Base-by-base conservation (phyloP, 768 basidiomycete genomes). In the Tricholoma furcatifolium region DNA sequence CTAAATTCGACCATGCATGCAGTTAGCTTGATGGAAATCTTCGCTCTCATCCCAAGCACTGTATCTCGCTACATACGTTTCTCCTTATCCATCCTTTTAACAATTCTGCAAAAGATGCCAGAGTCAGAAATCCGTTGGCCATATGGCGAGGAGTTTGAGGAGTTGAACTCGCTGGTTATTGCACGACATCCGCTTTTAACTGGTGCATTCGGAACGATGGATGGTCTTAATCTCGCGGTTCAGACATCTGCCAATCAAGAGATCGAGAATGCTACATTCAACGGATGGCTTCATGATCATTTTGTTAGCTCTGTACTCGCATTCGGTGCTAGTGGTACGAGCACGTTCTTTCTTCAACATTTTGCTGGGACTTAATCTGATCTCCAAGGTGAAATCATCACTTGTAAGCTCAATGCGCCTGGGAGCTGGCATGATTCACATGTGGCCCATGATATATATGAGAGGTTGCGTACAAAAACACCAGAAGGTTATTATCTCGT, bases 341-440 rank as follows among this genome's bases (percentile, higher is more conserved):
- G 6, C n/a, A n/a, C n/a, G n/a, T n/a, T n/a, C n/a, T n/a, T n/a
- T n/a, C n/a, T n/a, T n/a, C n/a, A n/a, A n/a, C n/a, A n/a, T n/a
- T n/a, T n/a, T n/a, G n/a, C n/a, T n/a, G n/a, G n/a, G n/a, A 38
- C 12, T 48, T 48, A n/a, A 7, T 50, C 2, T 21, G 14, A 6
- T n/a, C n/a, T n/a, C n/a, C n/a, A n/a, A 78, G 76, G 74, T 7
- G 46, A 54, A 6, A 66, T 78, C 7, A 70, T 78, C 61, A 63
- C 59, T 7, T 60, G 57, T 8, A 57, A 61, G 18, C 43, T 72
- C 12, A 79, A 79, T 62, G 65, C 69, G 1, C 77, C 76, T 0
- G 74, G 77, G 9, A 78, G 76, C 56, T 81, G 76, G 77, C 79
- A 80, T 59, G 74, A 81, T 54, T 66, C 74, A 6, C 65, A 60